Evolutionary conservation across 306 rosid species (phyloP), one percentile per base, ranked within the genome.

Genomic region (Hippophae gyantsensis): DNA sequence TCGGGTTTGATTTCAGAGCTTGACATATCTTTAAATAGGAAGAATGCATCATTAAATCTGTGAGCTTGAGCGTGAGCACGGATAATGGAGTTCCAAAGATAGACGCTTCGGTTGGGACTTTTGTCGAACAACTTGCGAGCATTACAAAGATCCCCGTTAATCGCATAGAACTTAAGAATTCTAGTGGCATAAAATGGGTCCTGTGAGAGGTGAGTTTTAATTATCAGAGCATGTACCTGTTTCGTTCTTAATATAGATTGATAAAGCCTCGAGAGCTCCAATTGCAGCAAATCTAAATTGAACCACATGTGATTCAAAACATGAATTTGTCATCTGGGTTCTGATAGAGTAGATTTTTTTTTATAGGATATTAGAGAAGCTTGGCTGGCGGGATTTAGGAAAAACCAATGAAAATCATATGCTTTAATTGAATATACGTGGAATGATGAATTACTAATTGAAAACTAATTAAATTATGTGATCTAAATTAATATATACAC

Each of bases 81-180:
- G 59, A 90, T 90, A 14, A 90, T 65, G 54, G 98, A 81, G 54
- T 92, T 92, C 95, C 95, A 87, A 10, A 92, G 86, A 73, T 72
- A 87, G 60, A 87, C 85, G 8, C 76, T 87, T 73, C 69, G 81
- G 52, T 26, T 57, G 55, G 87, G 66, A 69, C 69, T 79, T 79
- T 68, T 57, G 40, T 87, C 86, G 67, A 90, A 90, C 81, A 87
- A 57, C 4, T 67, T 70, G 65, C 81, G 67, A 41, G 92, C 98
- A 67, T 71, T 56, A 10, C 25, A 46, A 11, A 83, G 69, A 56
- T 77, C 76, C 7, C 67, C 69, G 65, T 69, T 82, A 61, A 63
- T 18, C 0, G 85, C 85, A 45, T 85, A 87, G 1, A 62, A 47
- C 57, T 87, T 85, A 0, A 85, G 67, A 0, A 87, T 58, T 74